These are phyloP conservation scores for Verticillium nubilum DNA, from an alignment of 2,329 filamentous ascomycete genomes.

Conservation along the genomic window DNA sequence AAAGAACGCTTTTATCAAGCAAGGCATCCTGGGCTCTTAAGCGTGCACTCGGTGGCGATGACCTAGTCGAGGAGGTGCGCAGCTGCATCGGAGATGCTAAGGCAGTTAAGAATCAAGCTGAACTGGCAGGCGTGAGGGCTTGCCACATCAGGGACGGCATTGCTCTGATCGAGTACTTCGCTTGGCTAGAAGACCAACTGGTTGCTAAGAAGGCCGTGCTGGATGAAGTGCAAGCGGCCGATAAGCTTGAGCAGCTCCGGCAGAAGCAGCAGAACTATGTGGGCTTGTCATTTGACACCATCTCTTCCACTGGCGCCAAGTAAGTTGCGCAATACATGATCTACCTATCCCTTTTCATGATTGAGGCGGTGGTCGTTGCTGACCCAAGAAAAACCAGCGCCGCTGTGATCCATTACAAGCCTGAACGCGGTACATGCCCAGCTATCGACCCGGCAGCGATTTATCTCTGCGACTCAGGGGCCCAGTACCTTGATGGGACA, in stretches of 20 bases:
- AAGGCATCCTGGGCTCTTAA: slow-evolving; percentile 91
- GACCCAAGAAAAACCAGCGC: slow-evolving; percentile 52
- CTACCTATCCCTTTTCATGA: background rate
- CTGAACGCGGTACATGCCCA: slow-evolving; percentile 76
- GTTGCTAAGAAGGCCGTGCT: slow-evolving; percentile 65
- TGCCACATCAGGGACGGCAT: slow-evolving; percentile 94
- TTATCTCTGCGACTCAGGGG: slow-evolving; percentile 95
- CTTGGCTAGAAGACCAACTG: slow-evolving; percentile 91
- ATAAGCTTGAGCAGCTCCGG: slow-evolving; percentile 78
- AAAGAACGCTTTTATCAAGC: slow-evolving; percentile 81
- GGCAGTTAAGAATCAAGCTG: slow-evolving; percentile 86
- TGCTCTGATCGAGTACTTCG: slow-evolving; percentile 86
- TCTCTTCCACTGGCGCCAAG: slow-evolving; percentile 85
- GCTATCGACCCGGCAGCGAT: slow-evolving; percentile 78
- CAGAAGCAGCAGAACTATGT: slow-evolving; percentile 68
- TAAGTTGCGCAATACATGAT: slow-evolving; percentile 28
- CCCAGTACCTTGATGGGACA: slow-evolving; percentile 93
- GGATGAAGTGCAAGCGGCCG: slow-evolving; percentile 86
- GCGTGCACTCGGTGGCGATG: slow-evolving; percentile 77
- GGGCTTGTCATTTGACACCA: slow-evolving; percentile 90
- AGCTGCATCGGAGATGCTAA: slow-evolving; percentile 89
- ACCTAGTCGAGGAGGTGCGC: slow-evolving; percentile 77
- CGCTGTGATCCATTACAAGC: slow-evolving; percentile 93
- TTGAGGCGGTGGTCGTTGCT: background rate
- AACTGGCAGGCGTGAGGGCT: slow-evolving; percentile 86